Percentiles rank a stretch among this genome's conserved stretches.
Evolutionary conservation across 2,329 filamentous ascomycete genomes (phyloP).

Genomic region (Monilinia fructicola): DNA sequence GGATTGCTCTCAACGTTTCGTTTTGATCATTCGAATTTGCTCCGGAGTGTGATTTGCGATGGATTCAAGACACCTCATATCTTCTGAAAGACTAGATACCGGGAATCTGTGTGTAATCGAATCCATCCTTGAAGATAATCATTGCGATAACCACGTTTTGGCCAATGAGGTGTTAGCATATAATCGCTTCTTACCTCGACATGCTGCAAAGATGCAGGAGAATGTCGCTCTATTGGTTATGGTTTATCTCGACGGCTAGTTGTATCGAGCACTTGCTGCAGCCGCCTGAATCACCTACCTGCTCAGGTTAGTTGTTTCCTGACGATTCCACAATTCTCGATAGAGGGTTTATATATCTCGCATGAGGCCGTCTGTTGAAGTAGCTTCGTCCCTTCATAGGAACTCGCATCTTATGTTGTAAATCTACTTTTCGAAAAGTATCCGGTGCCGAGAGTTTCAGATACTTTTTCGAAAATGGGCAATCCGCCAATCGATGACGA

Average conservation of each 20-base stretch:
- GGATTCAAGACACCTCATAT: neutral
- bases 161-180: constrained; percentile 5
- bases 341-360: neutral
- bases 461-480: neutral
- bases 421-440: neutral
- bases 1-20: no score
- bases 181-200: neutral
- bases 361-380: neutral
- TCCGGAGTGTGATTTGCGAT: no score
- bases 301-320: no score
- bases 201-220: no score
- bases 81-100: neutral
- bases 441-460: neutral
- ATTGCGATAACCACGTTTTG: constrained; percentile 6
- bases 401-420: neutral
- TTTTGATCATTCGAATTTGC: no score
- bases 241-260: neutral
- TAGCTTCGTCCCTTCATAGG: neutral
- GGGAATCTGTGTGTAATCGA: constrained; percentile 7
- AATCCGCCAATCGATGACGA: constrained; percentile 21
- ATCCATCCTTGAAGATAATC: constrained; percentile 14
- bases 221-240: neutral
- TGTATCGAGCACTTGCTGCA: neutral
- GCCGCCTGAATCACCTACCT: neutral
- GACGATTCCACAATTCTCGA: neutral